phyloP scores from a whole-genome alignment of 805 yeast genomes.

The Kodamaea jinghongensis region DNA sequence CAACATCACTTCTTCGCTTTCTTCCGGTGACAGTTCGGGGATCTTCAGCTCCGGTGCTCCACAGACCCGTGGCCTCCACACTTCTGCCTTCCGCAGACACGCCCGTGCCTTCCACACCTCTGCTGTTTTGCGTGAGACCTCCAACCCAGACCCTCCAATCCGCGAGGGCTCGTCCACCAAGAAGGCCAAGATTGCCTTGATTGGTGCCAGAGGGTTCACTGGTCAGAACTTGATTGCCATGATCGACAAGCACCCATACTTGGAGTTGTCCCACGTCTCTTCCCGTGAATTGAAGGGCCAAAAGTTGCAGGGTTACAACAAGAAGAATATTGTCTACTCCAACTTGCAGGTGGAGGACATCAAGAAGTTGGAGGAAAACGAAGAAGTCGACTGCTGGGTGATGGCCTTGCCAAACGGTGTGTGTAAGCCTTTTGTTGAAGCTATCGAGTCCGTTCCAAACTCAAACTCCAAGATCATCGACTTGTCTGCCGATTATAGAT shows the following conservation, averaged over 20 bases:
- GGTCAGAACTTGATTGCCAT: conserved; percentile 90
- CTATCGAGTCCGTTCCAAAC: conserved; percentile 61
- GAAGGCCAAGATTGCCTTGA: conserved; percentile 78
- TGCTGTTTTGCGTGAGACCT: conserved; percentile 21
- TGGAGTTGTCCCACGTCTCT: conserved; percentile 90
- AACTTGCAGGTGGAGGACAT: conserved; percentile 88
- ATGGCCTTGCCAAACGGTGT: conserved; percentile 99
- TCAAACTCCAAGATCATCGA: conserved; percentile 84
- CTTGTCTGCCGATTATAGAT: conserved; percentile 93
- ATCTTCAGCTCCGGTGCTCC: conserved; percentile 40
- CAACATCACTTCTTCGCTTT: conserved; percentile 32
- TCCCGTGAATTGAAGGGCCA: conserved; percentile 93
- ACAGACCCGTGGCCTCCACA: conserved; percentile 53
- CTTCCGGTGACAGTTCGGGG: conserved; percentile 42
- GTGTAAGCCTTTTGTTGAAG: conserved; percentile 82
- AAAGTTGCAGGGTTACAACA: conserved; percentile 82
- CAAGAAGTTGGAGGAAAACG: conserved; percentile 66
- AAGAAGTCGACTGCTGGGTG: conserved; percentile 92
- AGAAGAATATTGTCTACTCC: conserved; percentile 73
- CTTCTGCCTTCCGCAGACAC: conserved; percentile 16
- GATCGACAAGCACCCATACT: conserved; percentile 81
- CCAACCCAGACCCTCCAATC: conserved; percentile 71
- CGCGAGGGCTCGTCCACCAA: conserved; percentile 59
- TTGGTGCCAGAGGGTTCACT: conserved; percentile 98
- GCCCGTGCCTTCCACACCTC: conserved; percentile 2